Conservation (phyloP, 2,329 filamentous ascomycete species). For the Botrytis tulipae region DNA sequence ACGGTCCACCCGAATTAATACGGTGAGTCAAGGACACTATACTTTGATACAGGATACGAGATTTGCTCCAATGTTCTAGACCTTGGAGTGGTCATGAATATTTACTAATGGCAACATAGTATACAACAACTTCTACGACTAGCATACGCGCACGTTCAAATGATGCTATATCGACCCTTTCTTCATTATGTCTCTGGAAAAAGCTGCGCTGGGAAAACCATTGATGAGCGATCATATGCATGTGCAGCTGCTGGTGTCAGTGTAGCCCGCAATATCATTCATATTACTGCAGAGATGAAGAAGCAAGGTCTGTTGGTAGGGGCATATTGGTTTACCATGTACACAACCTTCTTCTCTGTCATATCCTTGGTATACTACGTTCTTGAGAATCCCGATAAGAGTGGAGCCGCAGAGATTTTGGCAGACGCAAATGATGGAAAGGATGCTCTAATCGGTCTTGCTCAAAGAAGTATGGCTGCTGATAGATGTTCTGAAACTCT, state of each 20-base stretch:
- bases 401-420: constrained; percentile 74
- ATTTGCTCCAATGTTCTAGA: background rate
- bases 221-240: constrained; percentile 77
- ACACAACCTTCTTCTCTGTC: constrained; percentile 79
- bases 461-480: constrained; percentile 82
- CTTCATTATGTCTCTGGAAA: constrained; percentile 76
- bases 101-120: constrained; percentile 40
- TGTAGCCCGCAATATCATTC: constrained; percentile 68
- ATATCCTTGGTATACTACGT: constrained; percentile 78
- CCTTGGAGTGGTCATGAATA: background rate
- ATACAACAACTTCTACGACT: constrained; percentile 74
- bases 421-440: constrained; percentile 83
- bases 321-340: constrained; percentile 84
- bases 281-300: constrained; percentile 76
- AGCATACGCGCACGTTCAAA: constrained; percentile 79
- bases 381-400: constrained; percentile 74
- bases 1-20: constrained; percentile 71
- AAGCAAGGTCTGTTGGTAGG: constrained; percentile 73
- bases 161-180: constrained; percentile 80
- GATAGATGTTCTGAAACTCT: constrained; percentile 80
- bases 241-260: constrained; percentile 63
- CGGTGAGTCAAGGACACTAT: constrained; percentile 53
- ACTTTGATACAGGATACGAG: background rate
- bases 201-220: constrained; percentile 51
- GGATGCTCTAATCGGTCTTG: constrained; percentile 75